Evolutionary conservation across 768 basidiomycete genomes (phyloP), one percentile per base, ranked within the genome.

Genomic region (Polyporus arcularius): DNA sequence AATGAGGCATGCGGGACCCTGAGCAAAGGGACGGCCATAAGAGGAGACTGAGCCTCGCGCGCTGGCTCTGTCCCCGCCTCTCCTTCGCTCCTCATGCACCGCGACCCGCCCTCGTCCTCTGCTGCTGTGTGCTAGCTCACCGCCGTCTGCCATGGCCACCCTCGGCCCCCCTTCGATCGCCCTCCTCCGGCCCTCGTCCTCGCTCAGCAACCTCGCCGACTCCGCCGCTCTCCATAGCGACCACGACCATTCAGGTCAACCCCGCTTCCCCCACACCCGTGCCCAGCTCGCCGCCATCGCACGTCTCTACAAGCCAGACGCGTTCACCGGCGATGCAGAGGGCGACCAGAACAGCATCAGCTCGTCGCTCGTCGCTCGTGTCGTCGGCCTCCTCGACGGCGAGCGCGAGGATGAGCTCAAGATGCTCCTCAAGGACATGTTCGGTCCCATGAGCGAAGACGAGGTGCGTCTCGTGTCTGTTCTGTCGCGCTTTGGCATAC

Each of bases 391-490:
- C 53, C 82, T 97, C 41, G 84, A 83, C 32, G 85, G 87, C 54
- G 95, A 98, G 74, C 85, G 89, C 59, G 95, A 95, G 74, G 95
- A 96, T 56, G 85, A 86, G 50, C 85, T 96, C 69, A 95, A 96
- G 75, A 67, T 72, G 0, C 68, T 94, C 39, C 80, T 97, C 60
- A 90, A 85, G 74, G 80, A 81, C 39, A 84, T 81, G 30, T 92
- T 86, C 71, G 84, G 81, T 1, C 64, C 69, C 57, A 66, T 89
- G 63, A 85, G 88, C 71, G 84, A 87, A 57, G 85, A 86, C 61
- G 83, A 81, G 75, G 90, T 92, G 57, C 68, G 89, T 67, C 21
- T 26, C 5, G 32, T 21, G 18, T 38, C 45, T 5, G 12, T 52
- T 52, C 40, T 16, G 15, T 4, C 15, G 2, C 3, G 18, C 4